phyloP scores from a whole-genome alignment of 441 rosid species.

The Euphorbia schlechtendalii region DNA sequence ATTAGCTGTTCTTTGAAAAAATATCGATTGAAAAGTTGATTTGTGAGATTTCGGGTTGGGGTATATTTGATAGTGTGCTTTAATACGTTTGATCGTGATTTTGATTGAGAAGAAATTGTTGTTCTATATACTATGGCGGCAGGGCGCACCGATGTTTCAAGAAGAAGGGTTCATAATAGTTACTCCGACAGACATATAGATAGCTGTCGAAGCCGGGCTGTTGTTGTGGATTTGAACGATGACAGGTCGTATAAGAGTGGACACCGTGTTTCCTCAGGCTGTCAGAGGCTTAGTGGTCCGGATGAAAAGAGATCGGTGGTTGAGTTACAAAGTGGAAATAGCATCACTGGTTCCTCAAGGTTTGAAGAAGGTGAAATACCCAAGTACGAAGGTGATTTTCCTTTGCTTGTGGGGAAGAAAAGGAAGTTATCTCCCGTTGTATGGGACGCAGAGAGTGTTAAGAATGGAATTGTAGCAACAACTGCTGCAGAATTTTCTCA shows the following conservation, averaged over 20 bases:
- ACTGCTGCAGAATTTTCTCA: constrained; percentile 11
- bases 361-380: constrained; percentile 18
- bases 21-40: constrained; percentile 1
- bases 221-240: constrained; percentile 14
- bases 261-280: constrained; percentile 10
- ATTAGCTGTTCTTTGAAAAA: neutral
- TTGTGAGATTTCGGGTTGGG: constrained; percentile 20
- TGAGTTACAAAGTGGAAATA: neutral
- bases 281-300: constrained; percentile 15
- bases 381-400: constrained; percentile 13
- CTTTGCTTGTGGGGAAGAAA: constrained; percentile 40
- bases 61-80: constrained; percentile 12
- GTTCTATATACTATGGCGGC: constrained; percentile 67
- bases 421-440: constrained; percentile 47
- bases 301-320: constrained; percentile 13
- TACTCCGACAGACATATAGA: constrained; percentile 25
- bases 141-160: constrained; percentile 54
- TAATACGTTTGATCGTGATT: constrained; percentile 19
- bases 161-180: constrained; percentile 27
- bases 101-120: constrained; percentile 49
- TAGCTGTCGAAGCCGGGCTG: constrained; percentile 18
- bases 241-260: no score
- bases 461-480: constrained; percentile 18
- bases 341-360: neutral
- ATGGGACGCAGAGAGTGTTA: constrained; percentile 35